These are phyloP conservation scores for Apophysomyces sp. DNA, from an alignment of 371 early-diverging fungal species.

Conservation along the genomic window DNA sequence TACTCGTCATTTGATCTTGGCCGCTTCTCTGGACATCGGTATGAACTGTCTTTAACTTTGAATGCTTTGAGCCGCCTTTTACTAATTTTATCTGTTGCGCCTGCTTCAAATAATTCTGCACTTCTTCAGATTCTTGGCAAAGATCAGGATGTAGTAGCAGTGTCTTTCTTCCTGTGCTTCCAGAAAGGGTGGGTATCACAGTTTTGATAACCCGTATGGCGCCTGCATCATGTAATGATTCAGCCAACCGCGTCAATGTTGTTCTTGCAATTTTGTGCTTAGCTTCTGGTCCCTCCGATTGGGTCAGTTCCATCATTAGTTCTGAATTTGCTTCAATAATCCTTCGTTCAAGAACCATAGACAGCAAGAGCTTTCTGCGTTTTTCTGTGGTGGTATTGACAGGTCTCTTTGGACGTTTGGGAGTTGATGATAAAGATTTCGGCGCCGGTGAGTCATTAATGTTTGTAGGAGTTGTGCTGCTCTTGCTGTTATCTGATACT, in stretches of 20 bases:
- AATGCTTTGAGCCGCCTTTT: neutral
- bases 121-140: constrained; percentile 1
- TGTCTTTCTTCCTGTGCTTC: constrained; percentile 4
- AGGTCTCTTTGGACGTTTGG: neutral
- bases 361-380: constrained; percentile 8
- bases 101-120: constrained; percentile 11
- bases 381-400: constrained; percentile 10
- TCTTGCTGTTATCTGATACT: neutral
- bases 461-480: neutral
- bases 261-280: constrained; percentile 6
- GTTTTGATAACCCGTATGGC: constrained; percentile 7
- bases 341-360: constrained; percentile 12
- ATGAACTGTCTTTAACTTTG: neutral
- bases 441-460: neutral
- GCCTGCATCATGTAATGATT: neutral
- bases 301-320: constrained; percentile 6
- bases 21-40: neutral
- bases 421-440: neutral
- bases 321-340: constrained; percentile 11
- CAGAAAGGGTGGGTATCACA: constrained; percentile 4
- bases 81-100: neutral
- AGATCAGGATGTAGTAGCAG: constrained; percentile 14
- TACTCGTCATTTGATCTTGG: neutral
- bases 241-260: constrained; percentile 10
- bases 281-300: neutral